Evolutionary conservation across 1,284 basidiomycete species (phyloP), one percentile per base, ranked within the genome.

Genomic region (Paramarasmius palmivorus): DNA sequence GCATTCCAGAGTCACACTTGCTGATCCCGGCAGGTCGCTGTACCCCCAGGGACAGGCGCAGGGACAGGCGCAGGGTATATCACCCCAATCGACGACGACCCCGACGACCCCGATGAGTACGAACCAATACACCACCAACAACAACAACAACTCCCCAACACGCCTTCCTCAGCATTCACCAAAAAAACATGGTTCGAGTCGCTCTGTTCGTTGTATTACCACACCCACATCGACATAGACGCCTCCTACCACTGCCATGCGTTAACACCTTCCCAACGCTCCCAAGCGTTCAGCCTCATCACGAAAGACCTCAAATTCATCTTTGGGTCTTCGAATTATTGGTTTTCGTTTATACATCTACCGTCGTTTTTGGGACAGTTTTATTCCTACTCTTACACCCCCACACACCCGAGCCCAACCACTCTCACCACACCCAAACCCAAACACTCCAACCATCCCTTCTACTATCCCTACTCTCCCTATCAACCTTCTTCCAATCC

Each of bases 111-210:
- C 8, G 50, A 54, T 57, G 39, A 22, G 12, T 19, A n/a, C n/a
- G n/a, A n/a, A n/a, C n/a, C n/a, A n/a, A n/a, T n/a, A n/a, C 39
- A 29, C 65, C 61, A 22, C 59, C 61, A 17, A 42, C 56, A 44
- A 56, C 61, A 20, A 50, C 56, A 9, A 25, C 54, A 15, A 41
- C 22, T 46, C 80, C 82, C 56, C 88, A n/a, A n/a, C n/a, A n/a
- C n/a, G n/a, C 87, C 6, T 84, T 85, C 12, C 67, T 86, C 25
- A 75, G 77, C 44, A n/a, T 89, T 87, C 65, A 73, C 76, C 25
- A 84, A 86, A 50, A 82, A 86, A 71, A 83, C 82, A 32, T 90
- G 88, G 88, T 91, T 86, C 85, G 90, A 90, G 62, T 81, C 77
- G 4, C 73, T 91, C 22, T 67, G 89, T 35, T 71, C 72, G 23